Evolutionary conservation across 2,329 filamentous ascomycete species (phyloP).

Genomic region (Talaromyces sp.): DNA sequence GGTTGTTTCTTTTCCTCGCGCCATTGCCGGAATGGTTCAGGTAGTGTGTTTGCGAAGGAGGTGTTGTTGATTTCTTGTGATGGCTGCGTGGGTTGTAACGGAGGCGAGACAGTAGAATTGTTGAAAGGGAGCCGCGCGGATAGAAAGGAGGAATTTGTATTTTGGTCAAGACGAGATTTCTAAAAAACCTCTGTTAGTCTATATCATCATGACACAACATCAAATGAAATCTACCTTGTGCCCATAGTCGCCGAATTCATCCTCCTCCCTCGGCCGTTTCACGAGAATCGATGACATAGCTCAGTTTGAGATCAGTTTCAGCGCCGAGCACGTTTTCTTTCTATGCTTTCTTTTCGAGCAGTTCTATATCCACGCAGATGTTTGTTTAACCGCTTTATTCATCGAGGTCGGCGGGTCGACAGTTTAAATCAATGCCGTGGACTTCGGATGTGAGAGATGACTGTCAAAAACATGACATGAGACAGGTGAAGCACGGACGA

Average conservation of each 20-base stretch:
- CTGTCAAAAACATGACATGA: neutral
- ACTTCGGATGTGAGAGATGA: neutral
- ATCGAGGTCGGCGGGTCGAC: neutral
- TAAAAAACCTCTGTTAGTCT: neutral
- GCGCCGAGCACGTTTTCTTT: neutral
- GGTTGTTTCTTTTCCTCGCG: slow-evolving; percentile 14
- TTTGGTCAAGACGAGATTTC: slow-evolving; percentile 12
- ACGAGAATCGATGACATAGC: slow-evolving; percentile 27
- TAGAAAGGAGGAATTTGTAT: slow-evolving; percentile 28
- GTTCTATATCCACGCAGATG: neutral
- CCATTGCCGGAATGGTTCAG: slow-evolving; percentile 16
- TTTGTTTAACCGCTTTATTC: neutral
- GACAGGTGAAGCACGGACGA: neutral
- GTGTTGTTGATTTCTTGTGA: slow-evolving; percentile 35
- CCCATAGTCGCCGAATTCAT: slow-evolving; percentile 56
- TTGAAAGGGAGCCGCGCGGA: slow-evolving; percentile 25
- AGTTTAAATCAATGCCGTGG: slow-evolving; percentile 4
- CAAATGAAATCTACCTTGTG: no score
- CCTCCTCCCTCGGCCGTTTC: slow-evolving; percentile 40
- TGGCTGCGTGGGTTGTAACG: slow-evolving; percentile 39
- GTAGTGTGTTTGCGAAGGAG: slow-evolving; percentile 20
- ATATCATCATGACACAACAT: slow-evolving; percentile 1
- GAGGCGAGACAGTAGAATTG: slow-evolving; percentile 27
- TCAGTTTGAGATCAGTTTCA: neutral
- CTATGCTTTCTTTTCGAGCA: neutral